Conservation (phyloP, 2,329 filamentous ascomycete species). For the Coniochaeta prunicola region DNA sequence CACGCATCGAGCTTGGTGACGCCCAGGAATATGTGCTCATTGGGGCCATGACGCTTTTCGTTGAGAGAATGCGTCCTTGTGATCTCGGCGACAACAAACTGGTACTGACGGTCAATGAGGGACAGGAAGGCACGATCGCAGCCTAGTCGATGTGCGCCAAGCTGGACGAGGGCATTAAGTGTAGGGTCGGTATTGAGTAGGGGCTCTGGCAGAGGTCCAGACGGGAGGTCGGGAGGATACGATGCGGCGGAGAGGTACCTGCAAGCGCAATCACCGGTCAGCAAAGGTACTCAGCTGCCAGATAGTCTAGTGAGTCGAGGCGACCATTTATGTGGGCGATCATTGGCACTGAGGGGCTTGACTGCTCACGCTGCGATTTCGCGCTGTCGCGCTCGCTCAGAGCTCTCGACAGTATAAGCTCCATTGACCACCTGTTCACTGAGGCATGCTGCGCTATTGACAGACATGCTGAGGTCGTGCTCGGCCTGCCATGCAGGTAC, state of each 20-base stretch:
- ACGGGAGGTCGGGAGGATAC: slow-evolving; percentile 8
- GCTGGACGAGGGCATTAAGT: slow-evolving; percentile 32
- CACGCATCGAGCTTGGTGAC: slow-evolving; percentile 16
- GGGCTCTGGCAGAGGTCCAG: slow-evolving; percentile 2
- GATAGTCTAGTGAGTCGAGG: not conserved
- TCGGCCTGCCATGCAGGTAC: too few species aligned
- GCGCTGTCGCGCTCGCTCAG: slow-evolving; percentile 9
- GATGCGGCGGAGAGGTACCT: slow-evolving; percentile 15
- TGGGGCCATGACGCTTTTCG: slow-evolving; percentile 6
- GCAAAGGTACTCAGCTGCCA: not conserved
- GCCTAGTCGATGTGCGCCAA: slow-evolving; percentile 28
- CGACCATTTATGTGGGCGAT: not conserved
- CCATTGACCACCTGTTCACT: not conserved
- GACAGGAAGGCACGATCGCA: slow-evolving; percentile 31
- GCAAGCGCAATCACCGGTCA: not conserved
- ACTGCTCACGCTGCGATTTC: slow-evolving; percentile 9
- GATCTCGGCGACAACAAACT: slow-evolving; percentile 33
- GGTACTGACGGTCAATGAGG: slow-evolving; percentile 30
- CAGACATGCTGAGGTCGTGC: not conserved
- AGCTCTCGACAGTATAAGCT: slow-evolving; percentile 3
- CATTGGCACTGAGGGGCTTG: not conserved
- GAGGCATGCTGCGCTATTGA: not conserved
- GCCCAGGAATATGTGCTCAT: slow-evolving; percentile 14
- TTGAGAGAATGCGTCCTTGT: slow-evolving; percentile 27
- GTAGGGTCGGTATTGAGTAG: slow-evolving; percentile 14